Evolutionary conservation across 768 basidiomycete genomes (phyloP).

Genomic region (Trametes coccinea): DNA sequence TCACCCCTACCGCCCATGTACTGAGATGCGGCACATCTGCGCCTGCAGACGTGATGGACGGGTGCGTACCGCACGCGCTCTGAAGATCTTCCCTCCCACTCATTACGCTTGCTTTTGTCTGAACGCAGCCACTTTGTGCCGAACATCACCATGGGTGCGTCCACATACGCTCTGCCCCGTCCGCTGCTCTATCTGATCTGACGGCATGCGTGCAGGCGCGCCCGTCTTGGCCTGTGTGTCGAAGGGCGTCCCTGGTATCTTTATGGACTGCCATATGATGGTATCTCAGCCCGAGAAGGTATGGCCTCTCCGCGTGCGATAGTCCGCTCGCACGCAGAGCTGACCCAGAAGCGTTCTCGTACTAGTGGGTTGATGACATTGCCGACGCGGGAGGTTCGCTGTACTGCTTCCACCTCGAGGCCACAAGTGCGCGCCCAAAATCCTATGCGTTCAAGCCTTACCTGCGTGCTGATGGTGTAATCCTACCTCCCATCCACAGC

Average conservation of each 20-base stretch:
- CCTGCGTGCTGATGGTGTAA: not conserved
- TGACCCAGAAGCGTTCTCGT: slow-evolving; percentile 5
- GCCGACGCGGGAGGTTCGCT: slow-evolving; percentile 93
- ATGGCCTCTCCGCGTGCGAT: slow-evolving; percentile 5
- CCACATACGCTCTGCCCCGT: not conserved
- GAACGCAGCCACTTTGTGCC: slow-evolving; percentile 88
- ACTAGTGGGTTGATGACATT: slow-evolving; percentile 93
- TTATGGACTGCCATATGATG: slow-evolving; percentile 99
- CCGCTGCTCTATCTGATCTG: slow-evolving; percentile 3
- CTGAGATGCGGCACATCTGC: not conserved
- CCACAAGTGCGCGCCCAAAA: slow-evolving; percentile 60
- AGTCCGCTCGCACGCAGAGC: not conserved
- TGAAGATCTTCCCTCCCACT: not conserved
- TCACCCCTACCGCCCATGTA: not conserved
- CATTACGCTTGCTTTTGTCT: slow-evolving; percentile 2
- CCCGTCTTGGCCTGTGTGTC: slow-evolving; percentile 84
- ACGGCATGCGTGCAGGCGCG: slow-evolving; percentile 54
- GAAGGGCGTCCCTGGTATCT: slow-evolving; percentile 89
- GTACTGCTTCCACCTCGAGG: slow-evolving; percentile 97
- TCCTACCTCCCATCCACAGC: slow-evolving; percentile 40
- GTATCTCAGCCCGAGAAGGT: slow-evolving; percentile 91
- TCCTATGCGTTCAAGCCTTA: not conserved
- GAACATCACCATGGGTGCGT: slow-evolving; percentile 94
- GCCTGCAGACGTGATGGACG: slow-evolving; percentile 91
- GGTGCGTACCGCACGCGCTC: slow-evolving; percentile 47